Base-by-base conservation (phyloP, 2,329 filamentous ascomycete species). In the Uncinocarpus reesii region DNA sequence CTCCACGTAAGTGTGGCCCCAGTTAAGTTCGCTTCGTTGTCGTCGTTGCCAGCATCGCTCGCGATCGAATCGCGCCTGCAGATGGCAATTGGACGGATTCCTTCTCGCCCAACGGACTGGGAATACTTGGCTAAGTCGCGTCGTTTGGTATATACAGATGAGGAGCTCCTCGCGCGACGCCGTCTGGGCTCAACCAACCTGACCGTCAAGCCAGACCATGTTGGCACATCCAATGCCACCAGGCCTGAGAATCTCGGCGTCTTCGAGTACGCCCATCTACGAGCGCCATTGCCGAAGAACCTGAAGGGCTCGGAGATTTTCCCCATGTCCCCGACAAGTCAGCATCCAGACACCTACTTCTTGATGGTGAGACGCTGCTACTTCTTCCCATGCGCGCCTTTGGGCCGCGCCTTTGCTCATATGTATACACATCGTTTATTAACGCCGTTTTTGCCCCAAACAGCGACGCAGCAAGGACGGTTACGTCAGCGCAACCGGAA, bases 181-280 rank as follows among this genome's bases (percentile, higher is more conserved):
- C 85, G 90, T 57, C 76, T 98, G 38, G 92, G 90, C 40, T 89
- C 95, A 70, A 98, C 92, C 20, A 85, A 93, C 67, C 77, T 98
- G 55, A 81, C 83, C 7, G 81, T 89, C 45, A 92, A 88, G 71
- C 81, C 87, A 60, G 80, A 82, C 28, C 80, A 84, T 57, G 72
- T 82, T n/a, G 79, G 79, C 51, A 78, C 79, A 7, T 76, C 78
- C 32, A 83, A 81, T 65, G 82, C 86, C 54, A 79, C 81, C 49
- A 86, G 86, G 63, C 74, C 80, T 40, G 76, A 83, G 56, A 81
- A 83, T 57, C 73, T 92, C 52, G 87, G 86, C 44, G 80, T 83
- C 40, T 95, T 98, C 64, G 92, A 96, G 68, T 98, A 98, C 67
- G 90, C 89, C 55, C 92, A 98, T 65, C 76, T 98, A 42, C 84